Base-by-base conservation (phyloP, 1,284 basidiomycete genomes). In the Tilletia indica region DNA sequence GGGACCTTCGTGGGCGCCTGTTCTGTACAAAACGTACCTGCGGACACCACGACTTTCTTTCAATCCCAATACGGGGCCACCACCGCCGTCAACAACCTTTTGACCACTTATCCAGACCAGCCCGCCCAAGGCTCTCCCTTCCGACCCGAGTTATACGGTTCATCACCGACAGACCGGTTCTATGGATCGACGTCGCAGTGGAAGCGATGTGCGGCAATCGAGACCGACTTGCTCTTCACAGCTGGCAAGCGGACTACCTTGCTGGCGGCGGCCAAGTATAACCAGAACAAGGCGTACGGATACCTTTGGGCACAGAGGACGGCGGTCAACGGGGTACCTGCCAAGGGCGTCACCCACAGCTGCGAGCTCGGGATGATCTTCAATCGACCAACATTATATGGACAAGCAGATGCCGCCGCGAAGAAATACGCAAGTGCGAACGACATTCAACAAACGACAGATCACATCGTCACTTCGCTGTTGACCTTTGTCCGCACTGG, bases 331-430 rank as follows among this genome's bases (percentile, higher is more conserved):
- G 61, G 38, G 3, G n/a, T 4, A 0, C 14, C 61, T 5, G 34
- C 34, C 36, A 64, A 64, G 61, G 61, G 61, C 38, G 61, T 64
- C 34, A 64, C 61, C 3, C 61, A 64, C 61, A 64, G 61, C 61
- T 38, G 36, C 61, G 61, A 64, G 36, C 61, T 64, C 11, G 61
- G 61, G 36, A 36, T 64, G 61, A 19, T 64, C 34, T 64, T 64
- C 61, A 64, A 64, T 38, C 61, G 61, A 6, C 61, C 61, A 11
- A 64, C 34, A 14, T n/a, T 64, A 34, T 19, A 19, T 38, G 61
- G 61, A 3, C 61, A 64, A 34, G 36, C 34, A 34, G 61, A 64
- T 16, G 61, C 61, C 3, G 61, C 61, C 19, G 61, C 61, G 36
- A 3, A 21, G 14, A 11, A 12, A 16, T 64, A 64, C 36, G 61